These are phyloP conservation scores for Fomitopsis serialis DNA, from an alignment of 768 basidiomycete species.

Conservation along the genomic window DNA sequence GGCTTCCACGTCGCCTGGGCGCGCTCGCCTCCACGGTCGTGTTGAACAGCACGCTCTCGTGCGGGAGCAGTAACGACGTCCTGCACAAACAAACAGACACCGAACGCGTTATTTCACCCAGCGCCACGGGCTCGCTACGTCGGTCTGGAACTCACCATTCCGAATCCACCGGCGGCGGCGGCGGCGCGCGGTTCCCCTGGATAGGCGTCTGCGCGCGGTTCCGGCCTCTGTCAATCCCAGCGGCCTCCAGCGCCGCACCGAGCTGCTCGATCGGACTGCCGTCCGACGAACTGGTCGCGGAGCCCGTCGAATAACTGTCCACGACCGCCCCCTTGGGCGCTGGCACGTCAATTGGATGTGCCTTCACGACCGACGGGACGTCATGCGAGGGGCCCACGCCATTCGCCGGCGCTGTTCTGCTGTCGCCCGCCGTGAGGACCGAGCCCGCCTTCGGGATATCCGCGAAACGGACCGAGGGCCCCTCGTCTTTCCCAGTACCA, in stretches of 20 bases:
- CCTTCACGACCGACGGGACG: conserved; percentile 8
- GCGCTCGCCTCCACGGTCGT: conserved; percentile 50
- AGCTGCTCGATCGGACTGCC: conserved; percentile 39
- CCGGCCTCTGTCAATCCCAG: conserved; percentile 41
- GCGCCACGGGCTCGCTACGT: no score
- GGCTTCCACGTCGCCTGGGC: conserved; percentile 52
- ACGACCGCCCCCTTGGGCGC: conserved; percentile 11
- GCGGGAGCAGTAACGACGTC: conserved; percentile 33
- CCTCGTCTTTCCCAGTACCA: not conserved
- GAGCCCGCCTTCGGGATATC: conserved; percentile 1
- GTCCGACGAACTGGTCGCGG: conserved; percentile 44
- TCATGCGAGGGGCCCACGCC: conserved; percentile 13
- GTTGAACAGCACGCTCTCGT: conserved; percentile 45
- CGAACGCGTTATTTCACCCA: not conserved
- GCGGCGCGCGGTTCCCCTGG: conserved; percentile 39
- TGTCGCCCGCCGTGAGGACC: not conserved
- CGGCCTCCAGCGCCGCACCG: conserved; percentile 27
- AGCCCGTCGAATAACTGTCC: conserved; percentile 30
- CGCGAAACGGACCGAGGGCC: conserved; percentile 17
- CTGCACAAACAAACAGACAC: conserved; percentile 22
- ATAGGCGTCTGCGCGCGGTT: conserved; percentile 50
- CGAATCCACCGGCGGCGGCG: conserved; percentile 25
- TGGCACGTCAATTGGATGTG: conserved; percentile 24
- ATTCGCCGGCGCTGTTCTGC: conserved; percentile 1
- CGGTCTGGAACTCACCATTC: conserved; percentile 38